These are phyloP conservation scores for Lyophyllum atratum DNA, from an alignment of 768 basidiomycete genomes.

Conservation along the genomic window DNA sequence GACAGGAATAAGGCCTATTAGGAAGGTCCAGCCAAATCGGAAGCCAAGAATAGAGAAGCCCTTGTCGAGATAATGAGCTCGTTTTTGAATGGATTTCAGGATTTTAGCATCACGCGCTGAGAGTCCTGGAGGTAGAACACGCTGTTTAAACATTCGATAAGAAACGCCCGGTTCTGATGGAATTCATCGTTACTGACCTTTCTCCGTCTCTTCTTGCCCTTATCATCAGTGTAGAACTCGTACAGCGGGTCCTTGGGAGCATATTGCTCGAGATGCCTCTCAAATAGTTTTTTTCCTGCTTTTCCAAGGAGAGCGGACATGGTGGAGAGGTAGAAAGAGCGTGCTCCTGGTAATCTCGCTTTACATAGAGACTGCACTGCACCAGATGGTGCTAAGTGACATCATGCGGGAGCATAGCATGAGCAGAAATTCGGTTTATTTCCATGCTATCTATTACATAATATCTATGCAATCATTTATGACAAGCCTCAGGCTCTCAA, in stretches of 20 bases:
- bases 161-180: background rate
- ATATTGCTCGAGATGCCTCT: conserved; percentile 65
- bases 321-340: conserved; percentile 2
- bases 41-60: conserved; percentile 79
- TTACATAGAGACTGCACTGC: background rate
- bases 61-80: conserved; percentile 88
- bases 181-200: conserved; percentile 44
- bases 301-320: conserved; percentile 38
- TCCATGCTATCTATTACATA: no score
- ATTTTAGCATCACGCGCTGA: conserved; percentile 75
- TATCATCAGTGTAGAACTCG: conserved; percentile 56
- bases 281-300: conserved; percentile 62
- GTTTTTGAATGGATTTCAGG: conserved; percentile 69
- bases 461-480: no score
- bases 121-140: conserved; percentile 73
- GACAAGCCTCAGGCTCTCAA: no score
- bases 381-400: background rate
- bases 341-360: background rate
- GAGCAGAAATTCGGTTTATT: no score
- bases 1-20: conserved; percentile 75
- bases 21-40: conserved; percentile 85
- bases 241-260: conserved; percentile 76
- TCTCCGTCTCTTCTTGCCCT: conserved; percentile 56
- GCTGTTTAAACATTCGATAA: conserved; percentile 35
- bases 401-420: background rate